Evolutionary conservation across 2,329 filamentous ascomycete species (phyloP).

Genomic region (Trichoderma atroviride): DNA sequence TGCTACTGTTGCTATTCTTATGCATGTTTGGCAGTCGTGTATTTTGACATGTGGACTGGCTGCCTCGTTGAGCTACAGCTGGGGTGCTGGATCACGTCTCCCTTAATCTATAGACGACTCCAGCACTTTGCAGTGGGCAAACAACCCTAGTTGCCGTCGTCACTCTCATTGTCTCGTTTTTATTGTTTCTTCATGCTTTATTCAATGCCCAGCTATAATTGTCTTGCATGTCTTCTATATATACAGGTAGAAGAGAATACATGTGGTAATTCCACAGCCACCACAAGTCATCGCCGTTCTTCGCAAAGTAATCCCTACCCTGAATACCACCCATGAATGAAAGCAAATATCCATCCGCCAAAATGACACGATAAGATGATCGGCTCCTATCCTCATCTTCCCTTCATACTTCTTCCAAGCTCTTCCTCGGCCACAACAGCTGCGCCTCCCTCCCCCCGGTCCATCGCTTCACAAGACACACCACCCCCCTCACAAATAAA

Average conservation of each 20-base stretch:
- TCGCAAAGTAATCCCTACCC: neutral
- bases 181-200: neutral
- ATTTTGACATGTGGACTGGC: too few relatives aligned
- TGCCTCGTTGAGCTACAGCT: too few relatives aligned
- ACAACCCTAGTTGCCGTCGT: neutral
- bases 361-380: neutral
- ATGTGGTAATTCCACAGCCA: neutral
- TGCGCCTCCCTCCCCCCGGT: neutral
- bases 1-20: too few relatives aligned
- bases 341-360: neutral
- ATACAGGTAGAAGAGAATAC: neutral
- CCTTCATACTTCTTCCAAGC: neutral
- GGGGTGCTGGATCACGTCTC: too few relatives aligned
- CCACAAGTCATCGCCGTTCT: neutral
- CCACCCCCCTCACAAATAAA: slow-evolving; percentile 39
- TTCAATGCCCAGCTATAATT: neutral
- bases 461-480: neutral
- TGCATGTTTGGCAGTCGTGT: too few relatives aligned
- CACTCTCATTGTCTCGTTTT: neutral
- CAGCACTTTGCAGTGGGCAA: neutral
- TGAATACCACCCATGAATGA: neutral
- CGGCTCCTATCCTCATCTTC: too few relatives aligned
- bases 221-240: neutral
- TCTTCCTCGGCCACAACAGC: slow-evolving; percentile 2
- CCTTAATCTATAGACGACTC: neutral